Evolutionary conservation across 2,329 filamentous ascomycete species (phyloP).

Genomic region (Lasiodiplodia gonubiensis): DNA sequence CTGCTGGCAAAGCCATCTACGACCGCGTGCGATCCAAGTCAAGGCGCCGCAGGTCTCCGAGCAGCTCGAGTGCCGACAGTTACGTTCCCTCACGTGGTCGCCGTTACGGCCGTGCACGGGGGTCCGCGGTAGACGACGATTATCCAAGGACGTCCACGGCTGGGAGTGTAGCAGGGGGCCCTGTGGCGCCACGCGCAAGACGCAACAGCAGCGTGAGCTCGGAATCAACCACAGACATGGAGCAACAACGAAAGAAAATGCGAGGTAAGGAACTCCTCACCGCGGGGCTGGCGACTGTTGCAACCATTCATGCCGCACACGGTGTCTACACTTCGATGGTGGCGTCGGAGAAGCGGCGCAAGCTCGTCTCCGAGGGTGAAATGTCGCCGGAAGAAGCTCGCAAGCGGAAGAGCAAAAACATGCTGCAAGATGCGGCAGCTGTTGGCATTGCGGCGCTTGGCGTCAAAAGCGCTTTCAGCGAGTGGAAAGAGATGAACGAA

Average conservation of each 20-base stretch:
- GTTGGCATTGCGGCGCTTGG: constrained; percentile 70
- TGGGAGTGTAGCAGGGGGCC: constrained; percentile 35
- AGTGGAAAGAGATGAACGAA: constrained; percentile 72
- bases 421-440: constrained; percentile 68
- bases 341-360: constrained; percentile 65
- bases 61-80: constrained; percentile 56
- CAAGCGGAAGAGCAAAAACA: constrained; percentile 67
- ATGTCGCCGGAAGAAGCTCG: constrained; percentile 67
- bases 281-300: constrained; percentile 69
- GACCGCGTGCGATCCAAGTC: constrained; percentile 63
- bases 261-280: constrained; percentile 70
- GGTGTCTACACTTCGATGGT: constrained; percentile 68
- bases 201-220: constrained; percentile 52
- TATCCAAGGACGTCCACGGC: constrained; percentile 3
- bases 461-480: constrained; percentile 68
- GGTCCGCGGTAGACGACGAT: background rate
- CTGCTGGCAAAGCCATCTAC: constrained; percentile 58
- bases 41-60: constrained; percentile 52
- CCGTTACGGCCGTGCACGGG: constrained; percentile 35
- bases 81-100: constrained; percentile 58
- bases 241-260: constrained; percentile 67
- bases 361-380: constrained; percentile 66
- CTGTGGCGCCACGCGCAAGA: constrained; percentile 36
- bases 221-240: constrained; percentile 66
- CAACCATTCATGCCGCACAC: constrained; percentile 72